Percentiles rank a stretch among this genome's conserved stretches.
These are phyloP conservation scores for Hsuehochloa calcarea DNA, from an alignment of 176 grass and related monocot genomes.

Conservation along the genomic window DNA sequence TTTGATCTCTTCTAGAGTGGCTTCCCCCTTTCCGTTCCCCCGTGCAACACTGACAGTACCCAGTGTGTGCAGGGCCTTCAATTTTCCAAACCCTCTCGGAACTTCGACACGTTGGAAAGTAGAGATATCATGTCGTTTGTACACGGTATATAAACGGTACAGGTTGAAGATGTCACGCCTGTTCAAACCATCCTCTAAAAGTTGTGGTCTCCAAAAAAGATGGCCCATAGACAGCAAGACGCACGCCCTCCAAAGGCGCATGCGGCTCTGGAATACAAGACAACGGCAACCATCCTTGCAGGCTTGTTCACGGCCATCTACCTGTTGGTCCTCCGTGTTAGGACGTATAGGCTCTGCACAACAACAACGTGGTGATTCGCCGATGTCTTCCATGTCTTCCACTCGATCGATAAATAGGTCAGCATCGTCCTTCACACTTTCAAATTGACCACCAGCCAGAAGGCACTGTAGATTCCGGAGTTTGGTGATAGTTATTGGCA, in stretches of 20 bases:
- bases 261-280: too few species aligned
- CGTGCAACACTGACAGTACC: neutral
- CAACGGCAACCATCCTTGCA: too few species aligned
- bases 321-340: too few species aligned
- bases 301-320: too few species aligned
- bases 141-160: neutral
- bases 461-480: neutral
- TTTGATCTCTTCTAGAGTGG: neutral
- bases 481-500: neutral
- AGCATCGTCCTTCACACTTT: too few species aligned
- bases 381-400: too few species aligned
- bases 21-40: neutral
- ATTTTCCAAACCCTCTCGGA: neutral
- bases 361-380: neutral
- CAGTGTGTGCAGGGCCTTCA: neutral
- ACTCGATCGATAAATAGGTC: too few species aligned
- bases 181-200: neutral
- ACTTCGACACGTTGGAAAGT: neutral
- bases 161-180: neutral
- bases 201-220: neutral
- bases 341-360: too few species aligned
- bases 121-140: neutral
- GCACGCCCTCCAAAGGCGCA: too few species aligned
- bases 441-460: accelerated
- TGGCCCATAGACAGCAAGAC: too few species aligned